Percentiles rank a stretch among this genome's conserved stretches.
Conservation (phyloP, 2,329 filamentous ascomycete species). For the Monosporascus sp. region DNA sequence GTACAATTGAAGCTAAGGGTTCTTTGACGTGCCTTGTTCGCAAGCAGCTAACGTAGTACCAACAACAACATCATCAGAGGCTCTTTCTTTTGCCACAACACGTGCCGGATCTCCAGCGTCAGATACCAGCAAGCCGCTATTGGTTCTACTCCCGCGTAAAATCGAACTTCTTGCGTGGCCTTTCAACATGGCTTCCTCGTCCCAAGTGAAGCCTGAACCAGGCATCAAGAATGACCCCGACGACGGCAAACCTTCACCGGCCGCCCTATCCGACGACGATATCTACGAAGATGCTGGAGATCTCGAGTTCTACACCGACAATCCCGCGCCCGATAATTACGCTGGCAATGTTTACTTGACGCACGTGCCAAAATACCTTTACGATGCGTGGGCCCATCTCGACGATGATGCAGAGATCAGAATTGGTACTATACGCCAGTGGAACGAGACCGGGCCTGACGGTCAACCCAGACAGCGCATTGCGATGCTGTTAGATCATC, state of each 20-base stretch:
- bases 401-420: slow-evolving; percentile 78
- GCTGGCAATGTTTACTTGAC: slow-evolving; percentile 61
- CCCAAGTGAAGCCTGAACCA: slow-evolving; percentile 22
- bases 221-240: slow-evolving; percentile 47
- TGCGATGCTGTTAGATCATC: slow-evolving; percentile 63
- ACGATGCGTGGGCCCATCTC: slow-evolving; percentile 70
- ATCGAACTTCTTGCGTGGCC: background rate
- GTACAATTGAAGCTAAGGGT: background rate
- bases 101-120: background rate
- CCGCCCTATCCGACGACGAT: slow-evolving; percentile 56
- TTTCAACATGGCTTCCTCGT: slow-evolving; percentile 17
- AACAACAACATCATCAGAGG: background rate
- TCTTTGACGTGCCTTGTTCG: background rate
- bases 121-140: background rate
- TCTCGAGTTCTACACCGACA: slow-evolving; percentile 49
- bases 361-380: slow-evolving; percentile 72
- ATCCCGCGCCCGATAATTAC: slow-evolving; percentile 28
- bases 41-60: background rate
- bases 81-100: background rate
- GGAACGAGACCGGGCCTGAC: slow-evolving; percentile 48
- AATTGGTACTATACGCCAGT: slow-evolving; percentile 67
- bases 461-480: slow-evolving; percentile 41
- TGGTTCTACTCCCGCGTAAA: background rate
- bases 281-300: slow-evolving; percentile 58
- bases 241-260: slow-evolving; percentile 33